Conservation (phyloP, 768 basidiomycete species). For the Tulasnella sp. region DNA sequence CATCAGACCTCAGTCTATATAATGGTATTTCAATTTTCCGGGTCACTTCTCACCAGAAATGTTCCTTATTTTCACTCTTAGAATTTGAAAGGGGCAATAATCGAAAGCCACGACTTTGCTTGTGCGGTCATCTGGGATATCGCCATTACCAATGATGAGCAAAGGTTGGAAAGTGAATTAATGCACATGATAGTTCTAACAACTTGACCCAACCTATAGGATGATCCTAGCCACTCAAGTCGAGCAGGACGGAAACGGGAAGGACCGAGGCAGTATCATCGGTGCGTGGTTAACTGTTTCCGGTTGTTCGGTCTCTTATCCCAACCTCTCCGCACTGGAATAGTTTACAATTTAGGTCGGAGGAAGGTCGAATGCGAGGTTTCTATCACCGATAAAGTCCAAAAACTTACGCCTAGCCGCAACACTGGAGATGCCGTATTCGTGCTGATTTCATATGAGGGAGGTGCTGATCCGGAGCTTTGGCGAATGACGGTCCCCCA, state of each 20-base stretch:
- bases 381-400: slow-evolving; percentile 67
- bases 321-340: neutral
- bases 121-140: neutral
- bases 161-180: neutral
- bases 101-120: neutral
- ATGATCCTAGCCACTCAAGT: neutral
- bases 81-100: neutral
- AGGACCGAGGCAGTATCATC: neutral
- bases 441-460: slow-evolving; percentile 70
- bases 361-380: slow-evolving; percentile 67
- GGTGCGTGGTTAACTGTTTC: neutral
- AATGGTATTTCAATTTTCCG: too few relatives aligned
- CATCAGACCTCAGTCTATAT: too few relatives aligned
- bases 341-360: slow-evolving; percentile 66
- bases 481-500: slow-evolving; percentile 55
- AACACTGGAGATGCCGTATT: slow-evolving; percentile 45
- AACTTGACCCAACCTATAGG: neutral
- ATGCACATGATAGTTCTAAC: neutral
- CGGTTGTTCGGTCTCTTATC: neutral
- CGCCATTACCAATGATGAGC: neutral
- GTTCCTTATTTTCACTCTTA: neutral
- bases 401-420: slow-evolving; percentile 61
- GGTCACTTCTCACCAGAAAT: neutral
- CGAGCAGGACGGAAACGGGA: neutral
- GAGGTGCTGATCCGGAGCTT: slow-evolving; percentile 72